Evolutionary conservation across 352 stramenopile species (phyloP).

Genomic region (Thalassiosira hispida): DNA sequence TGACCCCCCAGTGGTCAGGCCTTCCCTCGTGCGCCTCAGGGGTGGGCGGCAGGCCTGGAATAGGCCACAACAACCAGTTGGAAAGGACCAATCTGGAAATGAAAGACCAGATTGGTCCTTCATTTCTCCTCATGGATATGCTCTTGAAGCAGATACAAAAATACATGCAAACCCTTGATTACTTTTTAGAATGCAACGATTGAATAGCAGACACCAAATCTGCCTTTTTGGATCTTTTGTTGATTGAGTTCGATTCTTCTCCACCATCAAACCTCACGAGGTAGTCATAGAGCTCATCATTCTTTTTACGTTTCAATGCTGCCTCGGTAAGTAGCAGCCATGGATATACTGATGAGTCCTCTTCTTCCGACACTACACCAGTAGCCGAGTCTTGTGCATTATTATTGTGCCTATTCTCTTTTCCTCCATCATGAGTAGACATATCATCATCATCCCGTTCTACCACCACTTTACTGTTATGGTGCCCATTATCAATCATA

Average conservation of each 20-base stretch:
- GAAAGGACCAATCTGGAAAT: too few relatives aligned
- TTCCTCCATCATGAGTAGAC: too few relatives aligned
- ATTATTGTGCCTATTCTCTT: not conserved
- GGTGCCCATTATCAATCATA: not conserved
- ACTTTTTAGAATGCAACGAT: not conserved
- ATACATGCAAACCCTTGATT: too few relatives aligned
- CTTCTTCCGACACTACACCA: not conserved
- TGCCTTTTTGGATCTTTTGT: constrained; percentile 3
- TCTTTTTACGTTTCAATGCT: constrained; percentile 19
- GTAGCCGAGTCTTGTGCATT: not conserved
- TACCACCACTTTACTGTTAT: not conserved
- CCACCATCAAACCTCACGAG: constrained; percentile 2
- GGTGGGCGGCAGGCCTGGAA: too few relatives aligned
- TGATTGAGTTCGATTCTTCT: not conserved
- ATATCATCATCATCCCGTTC: not conserved
- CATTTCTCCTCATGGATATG: too few relatives aligned
- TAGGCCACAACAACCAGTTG: too few relatives aligned
- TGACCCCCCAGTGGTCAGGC: too few relatives aligned
- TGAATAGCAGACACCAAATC: not conserved
- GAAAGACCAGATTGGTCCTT: too few relatives aligned
- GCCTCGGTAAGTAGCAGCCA: constrained; percentile 22
- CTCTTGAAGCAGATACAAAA: too few relatives aligned
- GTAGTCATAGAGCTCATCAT: constrained; percentile 27
- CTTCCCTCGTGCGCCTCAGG: too few relatives aligned
- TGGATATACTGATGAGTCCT: not conserved